phyloP scores from a whole-genome alignment of 2,329 filamentous ascomycete genomes.

The Cercospora zeina region DNA sequence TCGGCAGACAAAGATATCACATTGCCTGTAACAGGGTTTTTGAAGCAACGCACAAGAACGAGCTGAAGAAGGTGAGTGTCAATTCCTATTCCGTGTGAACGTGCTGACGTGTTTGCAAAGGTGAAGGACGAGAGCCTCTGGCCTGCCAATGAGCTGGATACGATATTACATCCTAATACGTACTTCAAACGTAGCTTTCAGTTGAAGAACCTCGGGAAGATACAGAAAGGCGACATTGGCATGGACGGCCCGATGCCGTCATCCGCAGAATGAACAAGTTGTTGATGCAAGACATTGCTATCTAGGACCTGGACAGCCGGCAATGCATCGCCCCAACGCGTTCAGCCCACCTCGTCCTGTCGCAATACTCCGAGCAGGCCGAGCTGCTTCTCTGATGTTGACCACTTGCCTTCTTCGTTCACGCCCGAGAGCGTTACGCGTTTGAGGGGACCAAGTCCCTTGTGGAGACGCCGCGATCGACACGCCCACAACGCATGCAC shows the following conservation, averaged over 20 bases:
- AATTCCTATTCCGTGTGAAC: neutral
- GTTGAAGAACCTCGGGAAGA: conserved; percentile 71
- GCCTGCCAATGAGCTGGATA: conserved; percentile 74
- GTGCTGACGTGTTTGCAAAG: conserved; percentile 24
- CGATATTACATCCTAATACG: conserved; percentile 94
- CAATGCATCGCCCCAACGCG: neutral
- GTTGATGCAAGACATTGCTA: neutral
- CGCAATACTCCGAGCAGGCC: neutral
- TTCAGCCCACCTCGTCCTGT: neutral
- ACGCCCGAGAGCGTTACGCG: neutral
- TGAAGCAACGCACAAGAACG: conserved; percentile 73
- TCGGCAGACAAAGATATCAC: conserved; percentile 83
- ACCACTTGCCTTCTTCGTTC: neutral
- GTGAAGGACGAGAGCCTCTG: conserved; percentile 52
- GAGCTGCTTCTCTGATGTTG: neutral
- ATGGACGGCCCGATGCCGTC: conserved; percentile 39
- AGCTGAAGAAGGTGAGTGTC: conserved; percentile 48
- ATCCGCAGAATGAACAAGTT: conserved; percentile 9
- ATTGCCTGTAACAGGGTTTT: conserved; percentile 97
- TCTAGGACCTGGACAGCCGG: neutral
- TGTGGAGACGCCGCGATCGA: neutral
- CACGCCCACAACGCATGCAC: neutral
- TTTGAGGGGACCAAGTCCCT: neutral
- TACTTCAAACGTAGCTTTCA: conserved; percentile 96
- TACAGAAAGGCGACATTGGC: conserved; percentile 42